Conservation (phyloP, 2,329 filamentous ascomycete genomes). For the Ceratocystis colombiana region DNA sequence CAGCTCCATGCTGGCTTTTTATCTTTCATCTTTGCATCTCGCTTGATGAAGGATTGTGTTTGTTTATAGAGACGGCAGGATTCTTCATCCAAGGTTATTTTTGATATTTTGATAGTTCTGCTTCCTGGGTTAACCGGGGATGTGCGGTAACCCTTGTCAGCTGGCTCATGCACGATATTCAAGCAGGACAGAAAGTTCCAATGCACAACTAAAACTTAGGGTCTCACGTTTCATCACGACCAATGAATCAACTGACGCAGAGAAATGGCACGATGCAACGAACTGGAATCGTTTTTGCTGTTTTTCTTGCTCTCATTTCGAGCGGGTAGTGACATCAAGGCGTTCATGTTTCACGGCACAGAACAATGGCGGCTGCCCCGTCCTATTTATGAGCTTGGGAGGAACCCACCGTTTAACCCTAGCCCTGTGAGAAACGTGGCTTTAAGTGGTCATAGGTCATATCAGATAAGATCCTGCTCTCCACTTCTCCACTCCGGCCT, state of each 20-base stretch:
- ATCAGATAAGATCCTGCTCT: too few species aligned
- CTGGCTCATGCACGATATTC: background rate
- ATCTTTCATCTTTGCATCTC: background rate
- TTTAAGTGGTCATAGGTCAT: too few species aligned
- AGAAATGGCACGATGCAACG: background rate
- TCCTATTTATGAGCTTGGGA: background rate
- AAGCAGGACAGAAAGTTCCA: background rate
- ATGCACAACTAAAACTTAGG: background rate
- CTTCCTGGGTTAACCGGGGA: constrained; percentile 7
- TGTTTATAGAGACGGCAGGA: constrained; percentile 15
- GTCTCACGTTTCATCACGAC: background rate
- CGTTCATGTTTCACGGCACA: constrained; percentile 9
- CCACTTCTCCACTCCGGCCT: too few species aligned
- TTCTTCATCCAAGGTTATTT: constrained; percentile 10
- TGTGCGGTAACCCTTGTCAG: constrained; percentile 2
- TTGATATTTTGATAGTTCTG: background rate
- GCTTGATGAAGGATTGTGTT: constrained; percentile 2
- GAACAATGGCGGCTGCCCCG: background rate
- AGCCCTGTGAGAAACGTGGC: too few species aligned
- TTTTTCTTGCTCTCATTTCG: background rate
- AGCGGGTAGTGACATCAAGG: background rate
- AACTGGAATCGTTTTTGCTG: background rate
- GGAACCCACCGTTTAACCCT: too few species aligned
- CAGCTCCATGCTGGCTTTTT: background rate
- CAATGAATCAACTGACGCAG: background rate